A percentile compares a stretch with the other conserved stretches of the same genome.
phyloP scores from a whole-genome alignment of 106 monocot genomes.

The Dendrobium nobile region DNA sequence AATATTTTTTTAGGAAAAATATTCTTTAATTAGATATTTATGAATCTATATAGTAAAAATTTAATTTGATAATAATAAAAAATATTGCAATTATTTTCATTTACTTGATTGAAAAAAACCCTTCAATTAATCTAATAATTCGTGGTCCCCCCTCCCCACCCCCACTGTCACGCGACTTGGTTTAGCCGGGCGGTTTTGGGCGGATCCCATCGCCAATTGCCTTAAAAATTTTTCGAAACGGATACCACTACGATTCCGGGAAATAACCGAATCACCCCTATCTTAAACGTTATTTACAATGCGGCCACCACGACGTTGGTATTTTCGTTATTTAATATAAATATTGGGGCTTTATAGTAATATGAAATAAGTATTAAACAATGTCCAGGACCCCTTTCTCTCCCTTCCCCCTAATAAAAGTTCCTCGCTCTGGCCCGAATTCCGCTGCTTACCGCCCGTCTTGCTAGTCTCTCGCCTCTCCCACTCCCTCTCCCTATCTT shows the following conservation, averaged over 20 bases:
- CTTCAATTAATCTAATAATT: no score
- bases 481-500: neutral
- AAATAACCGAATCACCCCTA: neutral
- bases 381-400: neutral
- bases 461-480: neutral
- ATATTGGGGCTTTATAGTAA: neutral
- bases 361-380: neutral
- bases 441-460: neutral
- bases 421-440: neutral
- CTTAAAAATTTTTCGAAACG: neutral
- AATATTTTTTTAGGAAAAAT: no score
- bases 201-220: neutral
- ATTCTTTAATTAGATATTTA: no score
- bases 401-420: neutral
- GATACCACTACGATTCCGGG: neutral
- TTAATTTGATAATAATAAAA: no score
- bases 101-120: no score
- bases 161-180: constrained; percentile 5
- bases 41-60: no score
- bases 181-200: neutral
- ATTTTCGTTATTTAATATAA: neutral
- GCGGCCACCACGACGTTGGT: neutral
- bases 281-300: neutral
- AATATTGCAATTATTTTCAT: no score
- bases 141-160: no score